Percentiles rank a stretch among this genome's conserved stretches.
These are phyloP conservation scores for Cucurbita argyrosperma DNA, from an alignment of 306 rosid genomes.

Conservation along the genomic window DNA sequence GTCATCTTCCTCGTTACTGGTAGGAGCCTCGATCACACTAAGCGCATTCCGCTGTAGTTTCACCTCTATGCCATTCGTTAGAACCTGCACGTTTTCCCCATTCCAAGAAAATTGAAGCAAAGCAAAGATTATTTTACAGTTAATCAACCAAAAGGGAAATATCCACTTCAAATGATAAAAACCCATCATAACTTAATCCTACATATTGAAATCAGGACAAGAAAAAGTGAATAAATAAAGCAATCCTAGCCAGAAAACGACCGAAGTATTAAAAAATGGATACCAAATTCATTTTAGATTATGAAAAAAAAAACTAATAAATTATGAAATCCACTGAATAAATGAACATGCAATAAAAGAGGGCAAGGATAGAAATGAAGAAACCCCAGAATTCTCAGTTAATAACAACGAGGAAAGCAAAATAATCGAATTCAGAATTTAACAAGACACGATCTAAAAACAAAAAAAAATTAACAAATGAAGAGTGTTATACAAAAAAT, in stretches of 20 bases:
- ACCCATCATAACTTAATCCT: neutral
- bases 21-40: conserved; percentile 92
- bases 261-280: neutral
- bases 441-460: neutral
- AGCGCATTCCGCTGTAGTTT: conserved; percentile 96
- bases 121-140: neutral
- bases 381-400: neutral
- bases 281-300: neutral
- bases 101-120: neutral
- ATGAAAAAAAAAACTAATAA: neutral
- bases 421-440: neutral
- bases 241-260: neutral
- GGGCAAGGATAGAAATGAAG: neutral
- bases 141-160: neutral
- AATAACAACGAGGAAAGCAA: neutral
- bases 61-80: conserved; percentile 94
- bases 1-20: conserved; percentile 92
- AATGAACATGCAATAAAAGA: neutral
- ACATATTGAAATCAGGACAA: neutral
- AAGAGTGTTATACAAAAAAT: neutral
- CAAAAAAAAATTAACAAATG: too few species aligned
- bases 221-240: neutral
- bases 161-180: neutral
- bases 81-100: conserved; percentile 38
- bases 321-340: neutral